A percentile compares a stretch with the other conserved stretches of the same genome.
Conservation (phyloP, 2,329 filamentous ascomycete species). For the Colletotrichum siamense region DNA sequence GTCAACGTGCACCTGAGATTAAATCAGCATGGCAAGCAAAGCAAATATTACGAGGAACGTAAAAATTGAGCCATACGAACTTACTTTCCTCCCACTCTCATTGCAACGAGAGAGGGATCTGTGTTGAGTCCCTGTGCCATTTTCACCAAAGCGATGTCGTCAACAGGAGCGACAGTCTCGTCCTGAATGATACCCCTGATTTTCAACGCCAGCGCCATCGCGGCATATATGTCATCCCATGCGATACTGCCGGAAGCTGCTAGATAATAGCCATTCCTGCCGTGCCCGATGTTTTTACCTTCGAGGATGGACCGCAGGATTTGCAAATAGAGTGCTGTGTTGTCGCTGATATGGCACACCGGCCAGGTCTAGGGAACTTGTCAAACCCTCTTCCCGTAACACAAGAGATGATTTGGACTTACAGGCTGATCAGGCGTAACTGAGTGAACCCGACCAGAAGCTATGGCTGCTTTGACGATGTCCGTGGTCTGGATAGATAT, state of each 20-base stretch:
- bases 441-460: not conserved
- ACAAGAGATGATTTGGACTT: fast-evolving
- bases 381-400: not conserved
- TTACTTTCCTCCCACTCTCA: not conserved
- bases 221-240: not conserved
- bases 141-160: not conserved
- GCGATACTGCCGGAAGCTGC: not conserved
- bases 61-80: not conserved
- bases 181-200: not conserved
- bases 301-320: not conserved
- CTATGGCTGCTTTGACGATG: not conserved
- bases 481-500: not conserved
- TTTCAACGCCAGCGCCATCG: not conserved
- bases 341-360: not conserved
- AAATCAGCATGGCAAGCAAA: not conserved
- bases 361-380: not conserved
- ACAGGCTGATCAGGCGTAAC: not conserved
- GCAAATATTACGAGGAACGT: fast-evolving
- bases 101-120: not conserved
- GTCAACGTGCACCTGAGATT: not conserved
- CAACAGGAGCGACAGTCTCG: not conserved
- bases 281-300: not conserved
- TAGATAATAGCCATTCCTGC: not conserved
- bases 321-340: not conserved
- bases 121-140: not conserved